Conservation (phyloP, 179 eudicot species). For the Drosera spatulata region DNA sequence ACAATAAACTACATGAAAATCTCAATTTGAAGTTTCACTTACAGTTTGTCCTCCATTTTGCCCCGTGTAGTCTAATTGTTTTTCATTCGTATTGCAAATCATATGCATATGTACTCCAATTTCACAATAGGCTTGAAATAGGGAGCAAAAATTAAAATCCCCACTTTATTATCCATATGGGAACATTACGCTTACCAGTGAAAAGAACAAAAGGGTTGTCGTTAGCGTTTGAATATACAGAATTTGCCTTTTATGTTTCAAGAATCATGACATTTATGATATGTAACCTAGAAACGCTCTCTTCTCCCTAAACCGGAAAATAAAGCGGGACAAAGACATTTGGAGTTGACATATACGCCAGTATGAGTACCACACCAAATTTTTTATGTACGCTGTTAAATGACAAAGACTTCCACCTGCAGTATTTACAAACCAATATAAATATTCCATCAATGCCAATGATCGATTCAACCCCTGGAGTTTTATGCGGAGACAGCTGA, state of each 20-base stretch:
- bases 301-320: background rate
- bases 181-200: no score
- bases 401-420: slow-evolving; percentile 13
- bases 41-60: no score
- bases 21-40: no score
- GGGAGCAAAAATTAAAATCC: no score
- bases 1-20: no score
- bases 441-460: slow-evolving; percentile 10
- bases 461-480: background rate
- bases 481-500: background rate
- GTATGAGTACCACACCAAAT: slow-evolving; percentile 6
- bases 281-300: background rate
- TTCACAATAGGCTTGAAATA: no score
- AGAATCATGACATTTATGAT: background rate
- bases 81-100: background rate
- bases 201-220: background rate
- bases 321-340: background rate
- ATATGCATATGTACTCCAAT: background rate
- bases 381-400: slow-evolving; percentile 5
- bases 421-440: slow-evolving; percentile 26
- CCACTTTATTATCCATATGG: no score
- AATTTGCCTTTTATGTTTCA: background rate
- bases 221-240: background rate
- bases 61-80: no score
- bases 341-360: slow-evolving; percentile 4